phyloP scores from a whole-genome alignment of 2,329 filamentous ascomycete species.

The Hypoxylon sp. region DNA sequence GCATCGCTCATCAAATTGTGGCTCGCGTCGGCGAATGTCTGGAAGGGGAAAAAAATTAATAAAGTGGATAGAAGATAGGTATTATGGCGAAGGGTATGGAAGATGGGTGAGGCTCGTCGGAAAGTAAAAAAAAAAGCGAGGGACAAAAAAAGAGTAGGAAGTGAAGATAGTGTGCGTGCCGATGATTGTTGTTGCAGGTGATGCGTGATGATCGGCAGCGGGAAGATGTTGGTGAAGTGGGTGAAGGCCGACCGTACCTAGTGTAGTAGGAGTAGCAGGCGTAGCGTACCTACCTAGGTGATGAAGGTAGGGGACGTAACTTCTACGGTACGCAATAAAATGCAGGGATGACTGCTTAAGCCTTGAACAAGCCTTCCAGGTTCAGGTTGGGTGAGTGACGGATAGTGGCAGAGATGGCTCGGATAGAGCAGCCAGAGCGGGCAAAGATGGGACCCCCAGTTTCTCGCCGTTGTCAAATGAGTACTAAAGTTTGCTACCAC shows the following conservation, averaged over 20 bases:
- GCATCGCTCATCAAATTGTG: slow-evolving; percentile 54
- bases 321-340: slow-evolving; percentile 17
- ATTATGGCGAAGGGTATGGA: background rate
- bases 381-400: slow-evolving; percentile 28
- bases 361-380: slow-evolving; percentile 27
- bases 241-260: slow-evolving; percentile 27
- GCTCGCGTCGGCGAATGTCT: slow-evolving; percentile 45
- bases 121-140: slow-evolving; percentile 12
- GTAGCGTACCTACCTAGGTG: slow-evolving; percentile 7
- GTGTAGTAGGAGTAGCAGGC: slow-evolving; percentile 10
- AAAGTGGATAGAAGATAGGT: slow-evolving; percentile 1
- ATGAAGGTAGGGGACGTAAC: background rate
- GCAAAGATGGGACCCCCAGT: slow-evolving; percentile 43
- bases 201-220: slow-evolving; percentile 46
- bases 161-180: slow-evolving; percentile 28
- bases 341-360: slow-evolving; percentile 39
- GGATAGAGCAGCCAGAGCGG: slow-evolving; percentile 31
- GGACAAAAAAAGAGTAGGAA: slow-evolving; percentile 23
- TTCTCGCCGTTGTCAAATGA: slow-evolving; percentile 9
- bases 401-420: slow-evolving; percentile 36
- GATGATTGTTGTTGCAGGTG: slow-evolving; percentile 45
- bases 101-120: slow-evolving; percentile 15
- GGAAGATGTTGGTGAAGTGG: slow-evolving; percentile 44
- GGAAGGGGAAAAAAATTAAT: slow-evolving; percentile 11
- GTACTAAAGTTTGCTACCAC: slow-evolving; percentile 16